Evolutionary conservation across 768 basidiomycete species (phyloP), one percentile per base, ranked within the genome.

Genomic region (Kwoniella heveanensis): DNA sequence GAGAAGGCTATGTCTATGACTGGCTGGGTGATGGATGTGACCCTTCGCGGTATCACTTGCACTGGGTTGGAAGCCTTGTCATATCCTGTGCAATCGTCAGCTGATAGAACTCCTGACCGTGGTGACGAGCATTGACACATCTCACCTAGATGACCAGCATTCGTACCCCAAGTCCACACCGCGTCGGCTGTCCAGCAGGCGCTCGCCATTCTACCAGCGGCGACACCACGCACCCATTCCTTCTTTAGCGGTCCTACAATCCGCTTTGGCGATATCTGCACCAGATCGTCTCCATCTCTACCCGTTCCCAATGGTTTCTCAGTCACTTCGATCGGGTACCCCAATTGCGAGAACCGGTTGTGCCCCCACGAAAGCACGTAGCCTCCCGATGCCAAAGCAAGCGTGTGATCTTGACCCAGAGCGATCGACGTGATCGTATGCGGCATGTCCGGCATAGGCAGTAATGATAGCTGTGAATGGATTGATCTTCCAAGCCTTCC

Each of bases 351-450:
- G 77, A 93, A 95, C 15, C 92, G 85, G 69, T 94, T 94, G 25
- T 91, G 80, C 15, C 92, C 96, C 91, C 93, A 98, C 24, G 88
- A 92, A 39, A 88, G 85, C 2, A 97, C 86, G 72, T 93, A 91
- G 3, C 95, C 93, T 0, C 84, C 77, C 25, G 83, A 85, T 0
- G 92, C 94, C 27, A 98, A 82, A 1, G 87, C 90, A 27, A 98
- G 85, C 0, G 94, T 94, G 76, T 98, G 96, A 72, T 99, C 96
- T 77, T 95, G 95, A 12, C 91, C 94, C 7, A 93, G 83, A 0
- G 92, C 91, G 25, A 97, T 85, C 15, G 86, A 82, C 6, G 83
- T 80, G 29, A 93, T 84, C 0, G 82, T 81, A 39, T 86, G 82
- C 0, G 85, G 80, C 48, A 89, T 82, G 29, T 86, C 85, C 0